Evolutionary conservation across 208 protist species (phyloP).

Genomic region (Phytomonas serpens): DNA sequence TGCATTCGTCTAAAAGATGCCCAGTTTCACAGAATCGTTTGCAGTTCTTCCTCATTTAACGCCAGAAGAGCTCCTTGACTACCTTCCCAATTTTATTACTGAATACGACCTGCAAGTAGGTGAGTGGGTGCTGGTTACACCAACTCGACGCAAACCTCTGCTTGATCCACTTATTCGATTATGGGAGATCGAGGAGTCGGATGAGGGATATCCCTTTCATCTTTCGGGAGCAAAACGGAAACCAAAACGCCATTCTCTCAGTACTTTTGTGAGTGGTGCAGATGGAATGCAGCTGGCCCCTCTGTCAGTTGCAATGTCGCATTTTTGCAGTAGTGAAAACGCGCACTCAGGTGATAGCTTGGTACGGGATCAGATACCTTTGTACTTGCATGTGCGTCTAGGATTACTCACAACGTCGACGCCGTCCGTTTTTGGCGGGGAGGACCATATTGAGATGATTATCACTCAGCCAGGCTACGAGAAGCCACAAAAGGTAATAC

Average conservation of each 20-base stretch:
- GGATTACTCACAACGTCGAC: constrained; percentile 66
- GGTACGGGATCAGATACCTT: neutral
- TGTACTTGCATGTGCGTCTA: constrained; percentile 66
- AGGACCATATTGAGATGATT: constrained; percentile 45
- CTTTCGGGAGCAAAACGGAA: neutral
- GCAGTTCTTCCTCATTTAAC: constrained; percentile 19
- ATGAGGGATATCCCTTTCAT: neutral
- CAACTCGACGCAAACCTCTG: constrained; percentile 29
- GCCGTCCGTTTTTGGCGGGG: constrained; percentile 62
- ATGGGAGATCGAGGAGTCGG: constrained; percentile 17
- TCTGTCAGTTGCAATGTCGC: neutral
- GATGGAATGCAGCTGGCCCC: neutral
- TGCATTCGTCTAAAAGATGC: neutral
- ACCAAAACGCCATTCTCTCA: neutral
- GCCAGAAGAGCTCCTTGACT: constrained; percentile 32
- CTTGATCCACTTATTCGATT: constrained; percentile 46
- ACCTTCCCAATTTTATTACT: constrained; percentile 65
- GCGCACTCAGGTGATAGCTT: neutral
- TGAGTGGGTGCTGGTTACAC: constrained; percentile 74
- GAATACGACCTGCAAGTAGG: constrained; percentile 56
- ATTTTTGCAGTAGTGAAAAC: neutral
- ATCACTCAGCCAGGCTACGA: constrained; percentile 13
- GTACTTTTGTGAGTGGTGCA: neutral
- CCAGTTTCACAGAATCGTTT: constrained; percentile 1
- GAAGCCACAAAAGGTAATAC: constrained; percentile 8